Evolutionary conservation across 495 filamentous ascomycete genomes (phyloP).

Genomic region (Aspergillus avenaceus): DNA sequence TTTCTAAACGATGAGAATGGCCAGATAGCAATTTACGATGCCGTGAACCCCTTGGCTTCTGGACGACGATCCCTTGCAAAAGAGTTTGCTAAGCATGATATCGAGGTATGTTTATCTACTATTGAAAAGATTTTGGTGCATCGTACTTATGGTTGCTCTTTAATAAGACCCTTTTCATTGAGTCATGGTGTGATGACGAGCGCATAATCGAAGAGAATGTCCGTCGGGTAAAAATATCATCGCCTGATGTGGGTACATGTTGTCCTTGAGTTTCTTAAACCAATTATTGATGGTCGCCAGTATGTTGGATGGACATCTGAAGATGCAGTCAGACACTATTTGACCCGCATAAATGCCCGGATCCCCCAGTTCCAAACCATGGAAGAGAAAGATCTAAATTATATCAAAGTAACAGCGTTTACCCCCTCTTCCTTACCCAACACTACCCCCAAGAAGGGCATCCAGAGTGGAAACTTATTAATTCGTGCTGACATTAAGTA

Average conservation of each 20-base stretch:
- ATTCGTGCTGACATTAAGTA: conserved; percentile 22
- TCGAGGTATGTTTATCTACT: conserved; percentile 57
- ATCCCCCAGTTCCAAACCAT: conserved; percentile 97
- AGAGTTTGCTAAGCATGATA: conserved; percentile 94
- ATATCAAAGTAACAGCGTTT: conserved; percentile 80
- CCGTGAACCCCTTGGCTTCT: conserved; percentile 85
- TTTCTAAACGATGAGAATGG: conserved; percentile 97
- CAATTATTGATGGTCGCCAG: conserved; percentile 36
- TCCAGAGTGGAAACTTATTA: not conserved
- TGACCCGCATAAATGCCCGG: conserved; percentile 80
- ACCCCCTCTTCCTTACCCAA: not conserved
- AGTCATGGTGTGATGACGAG: conserved; percentile 90
- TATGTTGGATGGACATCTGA: conserved; percentile 87
- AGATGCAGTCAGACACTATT: conserved; percentile 87
- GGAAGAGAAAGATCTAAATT: conserved; percentile 89
- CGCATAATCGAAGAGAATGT: conserved; percentile 97
- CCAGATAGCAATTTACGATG: conserved; percentile 98
- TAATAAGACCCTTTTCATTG: conserved; percentile 83
- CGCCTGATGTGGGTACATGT: conserved; percentile 70
- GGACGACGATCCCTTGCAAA: conserved; percentile 86
- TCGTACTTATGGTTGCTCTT: conserved; percentile 4
- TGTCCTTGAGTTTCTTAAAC: not conserved
- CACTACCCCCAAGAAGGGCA: too few species aligned
- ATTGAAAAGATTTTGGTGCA: not conserved
- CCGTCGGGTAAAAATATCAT: conserved; percentile 93